phyloP scores from a whole-genome alignment of 768 basidiomycete genomes.

The Trichaptum fuscoviolaceum region DNA sequence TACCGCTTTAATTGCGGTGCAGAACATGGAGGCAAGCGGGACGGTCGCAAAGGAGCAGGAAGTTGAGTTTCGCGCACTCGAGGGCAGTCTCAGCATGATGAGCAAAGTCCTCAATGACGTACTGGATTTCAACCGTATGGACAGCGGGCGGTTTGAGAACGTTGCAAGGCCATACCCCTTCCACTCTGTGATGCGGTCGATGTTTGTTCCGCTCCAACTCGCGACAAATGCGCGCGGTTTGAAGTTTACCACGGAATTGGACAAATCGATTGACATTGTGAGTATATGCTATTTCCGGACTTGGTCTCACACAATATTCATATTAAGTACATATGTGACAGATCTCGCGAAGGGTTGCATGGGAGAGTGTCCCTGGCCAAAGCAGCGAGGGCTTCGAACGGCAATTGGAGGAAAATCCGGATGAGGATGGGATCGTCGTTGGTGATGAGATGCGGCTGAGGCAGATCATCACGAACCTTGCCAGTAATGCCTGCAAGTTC shows the following conservation, averaged over 20 bases:
- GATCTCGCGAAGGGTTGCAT: constrained; percentile 56
- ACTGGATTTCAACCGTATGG: constrained; percentile 82
- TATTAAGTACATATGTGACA: constrained; percentile 19
- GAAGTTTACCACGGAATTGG: constrained; percentile 63
- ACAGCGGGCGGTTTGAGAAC: constrained; percentile 79
- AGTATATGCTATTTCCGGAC: constrained; percentile 13
- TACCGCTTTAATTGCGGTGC: constrained; percentile 80
- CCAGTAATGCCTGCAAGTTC: constrained; percentile 80
- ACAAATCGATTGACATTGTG: constrained; percentile 61
- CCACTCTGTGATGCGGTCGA: constrained; percentile 70
- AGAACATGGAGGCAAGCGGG: constrained; percentile 84
- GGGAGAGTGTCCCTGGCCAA: constrained; percentile 51
- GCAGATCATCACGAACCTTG: constrained; percentile 80
- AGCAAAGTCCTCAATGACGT: constrained; percentile 81
- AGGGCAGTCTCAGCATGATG: constrained; percentile 84
- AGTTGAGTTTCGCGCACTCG: constrained; percentile 83
- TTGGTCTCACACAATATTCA: not conserved
- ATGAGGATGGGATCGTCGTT: constrained; percentile 63
- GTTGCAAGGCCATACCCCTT: constrained; percentile 59
- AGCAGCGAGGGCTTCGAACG: constrained; percentile 32
- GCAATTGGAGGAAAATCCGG: constrained; percentile 39
- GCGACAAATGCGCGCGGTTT: constrained; percentile 64
- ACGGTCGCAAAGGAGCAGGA: constrained; percentile 70
- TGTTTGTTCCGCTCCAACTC: constrained; percentile 63
- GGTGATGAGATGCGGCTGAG: constrained; percentile 81